phyloP scores from a whole-genome alignment of 1,284 basidiomycete genomes.

The Tilletia setariae region DNA sequence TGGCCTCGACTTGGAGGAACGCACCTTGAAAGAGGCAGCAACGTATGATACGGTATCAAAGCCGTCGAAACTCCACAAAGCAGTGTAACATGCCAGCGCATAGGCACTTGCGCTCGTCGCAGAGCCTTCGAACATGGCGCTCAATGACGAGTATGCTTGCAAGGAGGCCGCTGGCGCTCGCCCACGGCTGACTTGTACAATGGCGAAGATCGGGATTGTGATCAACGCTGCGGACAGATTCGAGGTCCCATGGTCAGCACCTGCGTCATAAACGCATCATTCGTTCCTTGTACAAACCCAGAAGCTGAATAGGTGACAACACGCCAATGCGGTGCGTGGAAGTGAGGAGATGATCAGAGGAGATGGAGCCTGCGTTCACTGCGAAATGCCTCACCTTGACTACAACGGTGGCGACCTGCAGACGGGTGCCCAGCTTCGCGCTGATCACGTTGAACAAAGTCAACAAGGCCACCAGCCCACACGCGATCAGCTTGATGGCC shows the following conservation, averaged over 20 bases:
- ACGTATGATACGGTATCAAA: constrained; percentile 80
- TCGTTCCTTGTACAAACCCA: neutral
- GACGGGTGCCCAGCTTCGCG: constrained; percentile 72
- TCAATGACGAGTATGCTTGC: constrained; percentile 34
- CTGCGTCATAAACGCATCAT: neutral
- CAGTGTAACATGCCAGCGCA: constrained; percentile 89
- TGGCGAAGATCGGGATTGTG: constrained; percentile 68
- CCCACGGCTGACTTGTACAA: constrained; percentile 70
- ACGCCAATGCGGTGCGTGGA: neutral
- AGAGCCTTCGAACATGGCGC: constrained; percentile 67
- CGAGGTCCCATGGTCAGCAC: neutral
- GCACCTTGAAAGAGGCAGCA: constrained; percentile 75
- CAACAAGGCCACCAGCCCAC: constrained; percentile 69
- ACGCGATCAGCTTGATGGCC: constrained; percentile 86
- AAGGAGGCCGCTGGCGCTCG: constrained; percentile 32
- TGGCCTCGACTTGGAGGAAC: neutral
- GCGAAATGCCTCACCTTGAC: constrained; percentile 65
- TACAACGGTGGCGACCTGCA: constrained; percentile 77
- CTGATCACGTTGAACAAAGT: constrained; percentile 75
- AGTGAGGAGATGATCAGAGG: neutral
- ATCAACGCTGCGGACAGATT: constrained; percentile 57
- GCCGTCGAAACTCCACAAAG: constrained; percentile 91
- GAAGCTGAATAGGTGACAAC: neutral
- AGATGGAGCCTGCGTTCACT: neutral
- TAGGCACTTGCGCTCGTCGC: constrained; percentile 76